These are phyloP conservation scores for Daedaleopsis nitida DNA, from an alignment of 768 basidiomycete genomes.

Conservation along the genomic window DNA sequence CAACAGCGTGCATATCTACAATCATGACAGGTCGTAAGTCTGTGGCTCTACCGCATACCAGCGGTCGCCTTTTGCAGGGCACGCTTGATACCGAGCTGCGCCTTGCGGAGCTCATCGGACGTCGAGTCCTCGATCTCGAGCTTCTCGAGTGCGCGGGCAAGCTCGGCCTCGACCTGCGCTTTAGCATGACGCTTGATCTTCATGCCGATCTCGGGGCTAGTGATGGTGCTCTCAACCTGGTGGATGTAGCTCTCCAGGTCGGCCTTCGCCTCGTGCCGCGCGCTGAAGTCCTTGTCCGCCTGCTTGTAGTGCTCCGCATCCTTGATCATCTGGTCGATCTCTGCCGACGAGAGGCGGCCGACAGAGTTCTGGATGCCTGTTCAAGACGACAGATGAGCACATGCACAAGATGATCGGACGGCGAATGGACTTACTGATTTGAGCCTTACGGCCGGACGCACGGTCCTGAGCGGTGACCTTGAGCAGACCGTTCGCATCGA, in stretches of 20 bases:
- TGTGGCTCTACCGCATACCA: slow-evolving; percentile 69
- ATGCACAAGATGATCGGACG: slow-evolving; percentile 3
- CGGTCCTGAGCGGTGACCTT: slow-evolving; percentile 99
- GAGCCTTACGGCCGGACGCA: slow-evolving; percentile 98
- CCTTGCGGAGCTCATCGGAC: slow-evolving; percentile 94
- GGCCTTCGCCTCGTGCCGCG: slow-evolving; percentile 96
- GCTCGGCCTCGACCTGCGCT: slow-evolving; percentile 93
- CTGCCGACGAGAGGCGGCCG: slow-evolving; percentile 93
- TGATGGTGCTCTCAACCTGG: slow-evolving; percentile 95
- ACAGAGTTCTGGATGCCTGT: slow-evolving; percentile 97
- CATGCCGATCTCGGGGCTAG: slow-evolving; percentile 94
- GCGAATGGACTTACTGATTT: slow-evolving; percentile 69
- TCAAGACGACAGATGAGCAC: neutral
- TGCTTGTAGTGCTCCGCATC: slow-evolving; percentile 98
- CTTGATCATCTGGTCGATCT: slow-evolving; percentile 99
- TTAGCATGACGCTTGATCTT: slow-evolving; percentile 99
- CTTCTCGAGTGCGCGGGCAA: slow-evolving; percentile 97
- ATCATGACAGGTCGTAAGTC: slow-evolving; percentile 3
- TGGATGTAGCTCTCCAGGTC: slow-evolving; percentile 98
- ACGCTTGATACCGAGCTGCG: slow-evolving; percentile 93
- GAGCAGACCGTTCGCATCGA: slow-evolving; percentile 98
- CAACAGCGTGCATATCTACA: slow-evolving; percentile 12
- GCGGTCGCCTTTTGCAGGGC: slow-evolving; percentile 97
- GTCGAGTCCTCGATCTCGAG: slow-evolving; percentile 96
- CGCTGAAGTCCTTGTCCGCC: slow-evolving; percentile 97